Percentiles rank a stretch among this genome's conserved stretches.
Evolutionary conservation across 345 rosid species (phyloP).

Genomic region (Brassica juncea): DNA sequence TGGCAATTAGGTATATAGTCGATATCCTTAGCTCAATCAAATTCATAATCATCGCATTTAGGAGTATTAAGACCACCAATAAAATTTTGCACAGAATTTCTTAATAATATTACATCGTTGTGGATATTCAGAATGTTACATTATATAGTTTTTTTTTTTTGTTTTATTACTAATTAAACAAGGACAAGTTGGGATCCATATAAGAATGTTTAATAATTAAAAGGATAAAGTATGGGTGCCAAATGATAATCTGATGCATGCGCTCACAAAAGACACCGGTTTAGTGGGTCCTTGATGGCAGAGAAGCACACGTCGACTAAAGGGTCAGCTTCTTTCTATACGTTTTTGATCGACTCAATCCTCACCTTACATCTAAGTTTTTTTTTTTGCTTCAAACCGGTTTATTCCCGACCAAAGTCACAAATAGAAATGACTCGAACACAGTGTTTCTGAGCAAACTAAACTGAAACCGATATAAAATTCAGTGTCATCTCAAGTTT

Average conservation of each 20-base stretch:
- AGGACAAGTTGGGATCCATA: conserved; percentile 21
- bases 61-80: not conserved
- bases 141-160: not conserved
- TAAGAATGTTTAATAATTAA: not conserved
- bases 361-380: conserved; percentile 11
- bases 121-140: conserved; percentile 6
- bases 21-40: conserved; percentile 34
- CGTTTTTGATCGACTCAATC: conserved; percentile 16
- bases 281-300: conserved; percentile 33
- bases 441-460: not conserved
- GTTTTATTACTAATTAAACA: not conserved
- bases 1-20: conserved; percentile 40
- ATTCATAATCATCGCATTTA: conserved; percentile 26
- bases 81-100: not conserved
- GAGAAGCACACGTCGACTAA: conserved; percentile 34
- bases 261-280: conserved; percentile 35
- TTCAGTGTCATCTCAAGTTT: not conserved
- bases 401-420: not conserved
- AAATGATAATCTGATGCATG: conserved; percentile 44
- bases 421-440: not conserved
- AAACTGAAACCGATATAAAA: not conserved
- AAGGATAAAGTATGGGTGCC: conserved; percentile 18
- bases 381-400: not conserved
- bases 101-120: not conserved
- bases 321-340: conserved; percentile 23